phyloP scores from a whole-genome alignment of 108 stramenopile genomes.

The Nitzschia palea region DNA sequence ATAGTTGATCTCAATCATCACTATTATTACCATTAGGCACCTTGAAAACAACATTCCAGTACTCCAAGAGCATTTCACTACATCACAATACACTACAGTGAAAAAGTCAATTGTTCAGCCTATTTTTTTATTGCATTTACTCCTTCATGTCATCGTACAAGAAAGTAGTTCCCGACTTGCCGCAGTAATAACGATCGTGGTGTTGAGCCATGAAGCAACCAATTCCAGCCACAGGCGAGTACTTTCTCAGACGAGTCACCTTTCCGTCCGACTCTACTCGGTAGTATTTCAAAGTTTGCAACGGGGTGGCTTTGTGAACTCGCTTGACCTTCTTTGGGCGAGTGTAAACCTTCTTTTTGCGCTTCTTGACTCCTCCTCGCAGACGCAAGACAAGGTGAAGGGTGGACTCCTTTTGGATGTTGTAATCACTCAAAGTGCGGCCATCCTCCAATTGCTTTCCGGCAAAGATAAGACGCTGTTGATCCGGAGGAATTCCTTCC shows the following conservation, averaged over 20 bases:
- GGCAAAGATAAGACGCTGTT: conserved; percentile 96
- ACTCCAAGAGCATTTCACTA: too few relatives aligned
- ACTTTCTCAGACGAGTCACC: conserved; percentile 95
- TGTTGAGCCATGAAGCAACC: conserved; percentile 99
- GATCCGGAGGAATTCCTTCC: conserved; percentile 96
- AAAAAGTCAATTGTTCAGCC: not conserved
- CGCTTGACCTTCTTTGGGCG: conserved; percentile 99
- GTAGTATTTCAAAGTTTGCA: conserved; percentile 99
- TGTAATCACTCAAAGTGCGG: conserved; percentile 95
- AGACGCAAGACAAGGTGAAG: conserved; percentile 92
- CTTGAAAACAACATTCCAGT: too few relatives aligned
- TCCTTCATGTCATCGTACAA: conserved; percentile 95
- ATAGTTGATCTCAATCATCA: too few relatives aligned
- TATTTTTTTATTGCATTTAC: conserved; percentile 32
- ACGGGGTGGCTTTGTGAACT: conserved; percentile 90
- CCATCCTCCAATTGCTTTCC: conserved; percentile 98
- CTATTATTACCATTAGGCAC: too few relatives aligned
- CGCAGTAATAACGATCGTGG: conserved; percentile 99
- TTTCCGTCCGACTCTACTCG: conserved; percentile 96
- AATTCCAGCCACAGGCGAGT: conserved; percentile 94
- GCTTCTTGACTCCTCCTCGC: conserved; percentile 95
- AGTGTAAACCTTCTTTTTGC: conserved; percentile 98
- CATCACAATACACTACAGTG: too few relatives aligned
- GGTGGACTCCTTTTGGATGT: conserved; percentile 98
- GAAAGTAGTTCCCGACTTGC: conserved; percentile 95